phyloP scores from a whole-genome alignment of 805 yeast genomes.

The Candida sphagnicola region DNA sequence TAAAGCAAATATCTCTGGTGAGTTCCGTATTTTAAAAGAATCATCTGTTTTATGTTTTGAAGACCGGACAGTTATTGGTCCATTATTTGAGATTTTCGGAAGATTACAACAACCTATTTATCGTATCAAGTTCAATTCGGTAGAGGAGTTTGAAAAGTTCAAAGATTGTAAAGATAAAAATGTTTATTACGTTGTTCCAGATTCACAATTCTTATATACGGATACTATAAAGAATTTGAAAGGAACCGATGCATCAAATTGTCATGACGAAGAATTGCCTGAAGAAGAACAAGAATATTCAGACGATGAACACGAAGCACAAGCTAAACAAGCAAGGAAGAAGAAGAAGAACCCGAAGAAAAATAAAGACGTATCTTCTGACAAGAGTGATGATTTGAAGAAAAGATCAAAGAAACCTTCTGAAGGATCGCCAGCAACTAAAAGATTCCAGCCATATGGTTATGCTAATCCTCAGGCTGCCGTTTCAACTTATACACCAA shows the following conservation, averaged over 20 bases:
- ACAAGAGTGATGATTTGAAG: constrained; percentile 6
- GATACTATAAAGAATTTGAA: constrained; percentile 63
- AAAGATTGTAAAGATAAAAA: constrained; percentile 47
- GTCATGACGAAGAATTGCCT: constrained; percentile 91
- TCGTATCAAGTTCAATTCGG: constrained; percentile 60
- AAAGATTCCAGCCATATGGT: constrained; percentile 19
- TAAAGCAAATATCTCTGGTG: constrained; percentile 75
- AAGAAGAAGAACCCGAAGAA: constrained; percentile 49
- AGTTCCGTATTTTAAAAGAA: constrained; percentile 76
- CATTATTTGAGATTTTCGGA: constrained; percentile 86
- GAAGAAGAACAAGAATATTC: constrained; percentile 93
- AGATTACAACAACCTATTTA: constrained; percentile 78
- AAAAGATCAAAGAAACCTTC: constrained; percentile 10
- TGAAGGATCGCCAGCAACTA: constrained; percentile 4
- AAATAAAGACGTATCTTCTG: constrained; percentile 15
- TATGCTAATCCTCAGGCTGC: constrained; percentile 14
- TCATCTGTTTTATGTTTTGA: constrained; percentile 76
- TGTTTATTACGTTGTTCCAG: constrained; percentile 76
- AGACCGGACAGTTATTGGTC: constrained; percentile 68
- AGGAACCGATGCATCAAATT: constrained; percentile 94
- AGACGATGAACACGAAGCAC: constrained; percentile 87
- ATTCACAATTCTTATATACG: constrained; percentile 75
- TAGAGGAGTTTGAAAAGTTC: constrained; percentile 46
- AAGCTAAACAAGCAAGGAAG: constrained; percentile 60
- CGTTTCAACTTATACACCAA: constrained; percentile 7